Conservation (phyloP, 2,329 filamentous ascomycete genomes). For the Cyphellophora attinorum region DNA sequence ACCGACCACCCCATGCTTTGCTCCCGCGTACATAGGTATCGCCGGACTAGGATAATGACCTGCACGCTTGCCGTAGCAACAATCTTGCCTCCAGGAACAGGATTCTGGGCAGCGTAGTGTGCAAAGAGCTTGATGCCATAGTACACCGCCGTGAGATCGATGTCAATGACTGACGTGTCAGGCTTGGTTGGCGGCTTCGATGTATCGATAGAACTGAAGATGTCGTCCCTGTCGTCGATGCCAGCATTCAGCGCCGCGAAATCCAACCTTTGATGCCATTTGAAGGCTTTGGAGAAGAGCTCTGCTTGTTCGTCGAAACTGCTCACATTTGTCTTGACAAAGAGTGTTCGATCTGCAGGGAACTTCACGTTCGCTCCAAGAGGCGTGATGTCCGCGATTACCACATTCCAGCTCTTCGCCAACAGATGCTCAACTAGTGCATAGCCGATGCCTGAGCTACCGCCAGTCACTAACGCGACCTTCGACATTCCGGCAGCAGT, state of each 20-base stretch:
- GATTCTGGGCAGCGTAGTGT: constrained; percentile 40
- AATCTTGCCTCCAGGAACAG: constrained; percentile 32
- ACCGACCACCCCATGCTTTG: constrained; percentile 46
- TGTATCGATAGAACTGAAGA: constrained; percentile 6
- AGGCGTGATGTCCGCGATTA: no score
- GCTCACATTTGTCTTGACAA: no score
- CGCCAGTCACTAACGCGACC: no score
- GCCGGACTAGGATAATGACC: constrained; percentile 28
- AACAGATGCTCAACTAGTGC: no score
- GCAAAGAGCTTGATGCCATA: constrained; percentile 41
- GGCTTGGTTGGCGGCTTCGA: constrained; percentile 5
- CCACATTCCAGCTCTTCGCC: no score
- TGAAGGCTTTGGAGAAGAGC: constrained; percentile 7
- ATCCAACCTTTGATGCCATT: constrained; percentile 5
- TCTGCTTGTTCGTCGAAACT: no score
- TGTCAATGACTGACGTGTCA: constrained; percentile 1
- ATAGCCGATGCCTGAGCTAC: no score
- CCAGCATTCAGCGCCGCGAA: constrained; percentile 10
- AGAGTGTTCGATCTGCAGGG: no score
- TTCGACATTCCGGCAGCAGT: no score
- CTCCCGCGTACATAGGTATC: constrained; percentile 35
- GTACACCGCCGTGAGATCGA: no score
- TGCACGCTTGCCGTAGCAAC: constrained; percentile 34
- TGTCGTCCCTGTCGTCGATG: constrained; percentile 8
- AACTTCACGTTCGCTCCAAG: no score